Base-by-base conservation (phyloP, 1,139 yeast genomes). In the Sugiyamaella paludigena region DNA sequence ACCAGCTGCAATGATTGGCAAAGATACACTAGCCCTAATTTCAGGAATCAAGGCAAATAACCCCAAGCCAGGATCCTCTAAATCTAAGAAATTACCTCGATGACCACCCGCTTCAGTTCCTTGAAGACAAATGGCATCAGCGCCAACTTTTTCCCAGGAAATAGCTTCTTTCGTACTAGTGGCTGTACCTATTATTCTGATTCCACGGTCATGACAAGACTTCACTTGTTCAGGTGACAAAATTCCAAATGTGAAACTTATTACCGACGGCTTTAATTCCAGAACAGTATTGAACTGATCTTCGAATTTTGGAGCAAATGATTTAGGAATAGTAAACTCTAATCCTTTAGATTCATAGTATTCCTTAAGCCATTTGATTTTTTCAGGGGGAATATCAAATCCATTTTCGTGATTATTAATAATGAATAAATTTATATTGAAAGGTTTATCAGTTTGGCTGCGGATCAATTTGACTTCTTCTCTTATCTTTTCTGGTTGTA, bases 21-120 rank as follows among this genome's bases (percentile, higher is more conserved):
- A 28, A 10, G 34, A 31, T 9, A 50, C 45, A 5, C 31, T 26
- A 8, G 69, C 58, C 42, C 71, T 58, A 29, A 68, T 63, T 45
- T 70, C 76, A 1, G 58, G 58, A 46, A 73, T 74, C 10, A 54
- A 50, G 2, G 55, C 50, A 16, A 52, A 40, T 15, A 53, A 32
- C 1, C 58, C 58, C 74, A 45, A 16, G 8, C 57, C 57, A 7
- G 55, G 50, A 10, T 43, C 42, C 2, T 36, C 41, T 38, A 41
- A 35, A 42, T 49, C 47, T 29, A 45, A 31, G 24, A 66, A 73
- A 51, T 68, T 68, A 9, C 80, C 79, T 40, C 80, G 60, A 56
- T 77, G 81, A 1, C 81, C 81, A 8, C 81, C 81, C 1, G 81
- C 81, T 56, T 77, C 81, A 50, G 63, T 66, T 0, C 81, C 81